Evolutionary conservation across 495 filamentous ascomycete species (phyloP), one percentile per base, ranked within the genome.

Genomic region (Penicillium longicatenatum): DNA sequence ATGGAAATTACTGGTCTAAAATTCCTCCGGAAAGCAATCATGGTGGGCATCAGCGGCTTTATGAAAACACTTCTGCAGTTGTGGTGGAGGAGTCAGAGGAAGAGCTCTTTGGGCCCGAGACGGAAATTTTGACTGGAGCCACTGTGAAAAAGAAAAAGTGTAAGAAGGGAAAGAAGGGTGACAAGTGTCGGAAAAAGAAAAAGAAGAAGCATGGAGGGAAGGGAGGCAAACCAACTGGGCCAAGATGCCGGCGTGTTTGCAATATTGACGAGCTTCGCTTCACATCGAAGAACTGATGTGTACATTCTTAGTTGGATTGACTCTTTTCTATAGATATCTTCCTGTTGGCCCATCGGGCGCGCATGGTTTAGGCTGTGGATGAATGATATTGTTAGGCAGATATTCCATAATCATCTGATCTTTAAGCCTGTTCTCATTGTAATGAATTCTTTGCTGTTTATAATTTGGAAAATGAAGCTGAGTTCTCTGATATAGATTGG

Each of bases 231-330:
- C 10, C 29, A 19, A 35, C 35, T 10, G 17, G 35, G 3, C 31
- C 48, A 4, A 17, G 8, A 17, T 66, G 64, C 52, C 54, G n/a
- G 16, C 57, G 60, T 20, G 19, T 52, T 11, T 66, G 64, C 31
- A 58, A 63, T 29, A 59, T 66, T 52, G 64, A 66, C 51, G 60
- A 60, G 39, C 50, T 60, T 1, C 47, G 55, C 19, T 56, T 62
- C 39, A 56, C 26, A 12, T 41, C 51, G 14, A 33, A 50, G 41
- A 49, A 35, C n/a, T 66, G 16, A 49, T 26, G 11, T 31, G 37
- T 21, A 17, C 21, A 17, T 17, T 16, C 4, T 31, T 48, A 31
- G 21, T n/a, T 26, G 22, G 2, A 9, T 26, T 29, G 3, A 12
- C 11, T 16, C 16, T 26, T 17, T 29, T 14, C 22, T 48, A 0